phyloP scores from a whole-genome alignment of 257 asterid species.

The Jacaranda copaia region DNA sequence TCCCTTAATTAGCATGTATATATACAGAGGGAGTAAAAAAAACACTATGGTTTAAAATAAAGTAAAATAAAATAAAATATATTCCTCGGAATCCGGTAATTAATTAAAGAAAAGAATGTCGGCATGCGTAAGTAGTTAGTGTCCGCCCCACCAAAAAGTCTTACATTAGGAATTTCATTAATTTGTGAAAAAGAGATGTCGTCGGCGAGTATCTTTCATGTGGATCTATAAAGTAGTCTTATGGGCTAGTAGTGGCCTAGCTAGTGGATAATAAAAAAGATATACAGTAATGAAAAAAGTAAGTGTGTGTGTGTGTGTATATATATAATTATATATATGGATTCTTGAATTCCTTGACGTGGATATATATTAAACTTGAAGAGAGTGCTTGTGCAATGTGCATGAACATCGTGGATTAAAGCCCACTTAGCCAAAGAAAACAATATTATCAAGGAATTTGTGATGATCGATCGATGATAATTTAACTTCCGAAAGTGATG shows the following conservation, averaged over 20 bases:
- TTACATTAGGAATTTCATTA: constrained; percentile 17
- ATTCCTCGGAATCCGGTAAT: neutral
- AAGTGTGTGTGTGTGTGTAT: too few relatives aligned
- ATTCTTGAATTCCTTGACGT: constrained; percentile 29
- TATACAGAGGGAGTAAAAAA: too few relatives aligned
- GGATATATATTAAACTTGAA: neutral
- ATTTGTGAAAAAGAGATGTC: neutral
- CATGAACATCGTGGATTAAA: constrained; percentile 31
- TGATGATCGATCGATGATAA: constrained; percentile 20
- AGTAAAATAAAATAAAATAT: neutral
- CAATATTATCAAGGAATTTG: constrained; percentile 19
- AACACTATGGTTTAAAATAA: neutral
- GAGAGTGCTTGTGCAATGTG: constrained; percentile 19
- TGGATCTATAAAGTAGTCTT: constrained; percentile 50
- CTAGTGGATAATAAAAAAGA: constrained; percentile 24
- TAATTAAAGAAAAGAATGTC: constrained; percentile 8
- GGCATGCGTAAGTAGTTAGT: constrained; percentile 39
- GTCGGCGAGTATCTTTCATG: constrained; percentile 47
- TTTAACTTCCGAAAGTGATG: neutral
- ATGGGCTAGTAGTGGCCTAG: constrained; percentile 40
- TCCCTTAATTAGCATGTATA: too few relatives aligned
- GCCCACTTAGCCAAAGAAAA: constrained; percentile 39
- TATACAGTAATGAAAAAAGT: neutral
- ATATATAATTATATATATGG: neutral
- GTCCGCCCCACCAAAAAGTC: constrained; percentile 37